Conservation (phyloP, 306 rosid species). For the Carpinus fangiana region DNA sequence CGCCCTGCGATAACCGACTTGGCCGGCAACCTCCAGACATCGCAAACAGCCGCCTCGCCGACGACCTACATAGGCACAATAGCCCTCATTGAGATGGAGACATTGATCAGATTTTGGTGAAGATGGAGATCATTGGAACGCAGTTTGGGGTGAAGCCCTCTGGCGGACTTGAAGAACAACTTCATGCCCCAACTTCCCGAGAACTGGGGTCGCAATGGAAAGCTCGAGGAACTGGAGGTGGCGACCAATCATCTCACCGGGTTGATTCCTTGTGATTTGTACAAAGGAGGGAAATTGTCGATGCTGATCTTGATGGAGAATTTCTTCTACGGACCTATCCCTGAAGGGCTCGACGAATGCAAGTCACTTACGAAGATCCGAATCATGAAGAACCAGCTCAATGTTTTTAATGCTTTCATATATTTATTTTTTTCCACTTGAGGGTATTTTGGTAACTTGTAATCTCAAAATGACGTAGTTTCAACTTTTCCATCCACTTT, state of each 20-base stretch:
- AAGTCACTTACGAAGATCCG: slow-evolving; percentile 47
- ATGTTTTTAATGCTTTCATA: slow-evolving; percentile 1
- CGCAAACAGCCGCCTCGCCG: too few relatives aligned
- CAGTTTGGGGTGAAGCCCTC: too few relatives aligned
- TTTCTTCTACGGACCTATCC: slow-evolving; percentile 48
- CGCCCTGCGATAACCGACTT: too few relatives aligned
- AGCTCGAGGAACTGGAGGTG: slow-evolving; percentile 42
- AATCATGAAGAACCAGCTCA: slow-evolving; percentile 41
- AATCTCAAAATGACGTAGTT: too few relatives aligned
- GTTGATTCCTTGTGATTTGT: slow-evolving; percentile 44
- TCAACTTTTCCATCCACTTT: too few relatives aligned
- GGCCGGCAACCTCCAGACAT: too few relatives aligned
- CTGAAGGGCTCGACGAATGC: slow-evolving; percentile 47
- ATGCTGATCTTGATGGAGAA: slow-evolving; percentile 44
- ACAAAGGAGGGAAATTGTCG: slow-evolving; percentile 41
- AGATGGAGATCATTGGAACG: too few relatives aligned
- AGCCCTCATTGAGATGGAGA: too few relatives aligned
- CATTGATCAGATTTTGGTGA: too few relatives aligned
- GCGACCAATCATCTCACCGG: slow-evolving; percentile 55
- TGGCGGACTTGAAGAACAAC: slow-evolving; percentile 27
- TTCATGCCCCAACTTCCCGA: slow-evolving; percentile 47
- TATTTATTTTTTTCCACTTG: too few relatives aligned
- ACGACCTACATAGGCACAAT: too few relatives aligned
- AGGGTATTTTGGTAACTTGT: too few relatives aligned
- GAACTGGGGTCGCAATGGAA: slow-evolving; percentile 50